A percentile compares a stretch with the other conserved stretches of the same genome.
phyloP scores from a whole-genome alignment of 371 early-diverging fungal species.

The Phascolomyces articulosus region DNA sequence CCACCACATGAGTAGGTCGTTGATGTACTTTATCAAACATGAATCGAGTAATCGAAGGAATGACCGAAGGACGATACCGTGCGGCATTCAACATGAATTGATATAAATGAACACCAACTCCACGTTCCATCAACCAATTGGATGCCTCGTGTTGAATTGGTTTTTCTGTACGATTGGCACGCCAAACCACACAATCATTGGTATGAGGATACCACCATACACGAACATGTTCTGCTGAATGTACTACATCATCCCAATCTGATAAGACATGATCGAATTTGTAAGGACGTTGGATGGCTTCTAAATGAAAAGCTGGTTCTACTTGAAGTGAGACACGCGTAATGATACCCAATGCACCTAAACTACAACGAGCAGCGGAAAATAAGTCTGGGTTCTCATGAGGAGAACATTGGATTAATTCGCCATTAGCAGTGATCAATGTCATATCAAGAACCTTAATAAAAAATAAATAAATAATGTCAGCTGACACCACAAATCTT shows the following conservation, averaged over 20 bases:
- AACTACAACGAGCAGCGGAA: conserved; percentile 72
- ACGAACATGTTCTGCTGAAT: conserved; percentile 79
- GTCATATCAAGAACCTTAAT: conserved; percentile 60
- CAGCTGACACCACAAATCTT: conserved; percentile 1
- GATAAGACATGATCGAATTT: conserved; percentile 60
- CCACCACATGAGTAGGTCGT: conserved; percentile 54
- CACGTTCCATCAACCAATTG: conserved; percentile 54
- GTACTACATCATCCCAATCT: conserved; percentile 57
- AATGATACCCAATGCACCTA: conserved; percentile 81
- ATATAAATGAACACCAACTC: conserved; percentile 66
- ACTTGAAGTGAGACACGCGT: conserved; percentile 72
- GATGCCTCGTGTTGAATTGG: conserved; percentile 25
- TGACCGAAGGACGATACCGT: conserved; percentile 58
- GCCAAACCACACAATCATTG: conserved; percentile 78
- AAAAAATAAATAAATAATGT: background rate
- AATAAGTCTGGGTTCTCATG: conserved; percentile 58
- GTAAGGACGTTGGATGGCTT: conserved; percentile 71
- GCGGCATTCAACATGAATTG: conserved; percentile 69
- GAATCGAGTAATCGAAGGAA: conserved; percentile 62
- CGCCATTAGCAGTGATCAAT: conserved; percentile 63
- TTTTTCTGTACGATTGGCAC: conserved; percentile 68
- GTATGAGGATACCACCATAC: conserved; percentile 91
- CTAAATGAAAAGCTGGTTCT: conserved; percentile 70
- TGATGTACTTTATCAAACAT: conserved; percentile 57
- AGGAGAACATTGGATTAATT: conserved; percentile 51